Evolutionary conservation across 805 yeast species (phyloP), one percentile per base, ranked within the genome.

Genomic region (Barnettozyma siamensis): DNA sequence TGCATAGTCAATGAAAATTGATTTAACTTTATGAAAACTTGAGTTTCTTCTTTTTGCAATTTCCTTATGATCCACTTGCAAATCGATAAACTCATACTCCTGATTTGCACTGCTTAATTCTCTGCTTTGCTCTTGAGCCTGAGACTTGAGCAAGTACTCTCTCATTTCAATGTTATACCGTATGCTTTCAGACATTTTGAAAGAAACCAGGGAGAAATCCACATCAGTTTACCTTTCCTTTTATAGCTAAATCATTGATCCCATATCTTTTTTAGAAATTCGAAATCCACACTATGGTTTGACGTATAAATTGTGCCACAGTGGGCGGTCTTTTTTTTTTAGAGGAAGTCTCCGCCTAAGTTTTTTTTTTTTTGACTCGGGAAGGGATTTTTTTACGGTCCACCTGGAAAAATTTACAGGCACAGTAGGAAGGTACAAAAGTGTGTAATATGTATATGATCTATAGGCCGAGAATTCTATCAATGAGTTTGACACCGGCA

Each of bases 401-500:
- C 10, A 23, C 7, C 26, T 23, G 10, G 7, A 7, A 10, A 23
- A 7, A 23, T 7, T 23, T 7, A 23, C 26, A 23, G 26, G 7
- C 10, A 23, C 26, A 23, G 7, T 23, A 7, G 7, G 7, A 23
- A 7, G 7, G 7, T 23, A 7, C 10, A 10, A 10, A 7, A 7
- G 10, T 23, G 10, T 23, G 10, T 23, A 23, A 7, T 19, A 13
- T 10, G 6, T 1, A 20, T 30, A 13, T n/a, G 13, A 24, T 21
- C 30, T 37, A 47, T n/a, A 44, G 18, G 12, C 45, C 46, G 35
- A 66, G 47, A 5, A 64, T 54, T 16, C 59, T 58, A 17, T 59
- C 65, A 24, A 73, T 49, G 7, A 65, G 54, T 51, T 66, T 66
- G 8, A 70, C 66, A n/a, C 72, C 73, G 21, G 69, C 72, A 21